Percentiles rank a stretch among this genome's conserved stretches.
Conservation (phyloP, 2,329 filamentous ascomycete genomes). For the Fusarium sp. region DNA sequence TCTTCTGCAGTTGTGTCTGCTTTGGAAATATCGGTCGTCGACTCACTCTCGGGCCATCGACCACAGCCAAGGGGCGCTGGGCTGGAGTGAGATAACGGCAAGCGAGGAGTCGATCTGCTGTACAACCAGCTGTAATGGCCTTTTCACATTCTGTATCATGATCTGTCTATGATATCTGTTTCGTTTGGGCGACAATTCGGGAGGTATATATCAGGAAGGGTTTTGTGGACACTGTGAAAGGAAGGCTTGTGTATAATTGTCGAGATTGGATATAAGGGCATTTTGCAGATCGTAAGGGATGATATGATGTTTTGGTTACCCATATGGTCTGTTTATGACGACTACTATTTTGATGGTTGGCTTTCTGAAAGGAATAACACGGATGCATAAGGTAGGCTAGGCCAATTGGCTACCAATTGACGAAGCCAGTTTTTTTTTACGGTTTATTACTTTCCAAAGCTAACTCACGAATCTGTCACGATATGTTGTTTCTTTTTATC, state of each 20-base stretch:
- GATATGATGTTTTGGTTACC: background rate
- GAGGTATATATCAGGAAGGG: background rate
- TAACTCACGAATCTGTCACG: background rate
- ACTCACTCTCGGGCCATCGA: conserved; percentile 69
- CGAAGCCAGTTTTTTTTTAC: background rate
- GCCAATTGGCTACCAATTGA: background rate
- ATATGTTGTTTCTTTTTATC: background rate
- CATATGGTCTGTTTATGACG: conserved; percentile 21
- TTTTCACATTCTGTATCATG: conserved; percentile 12
- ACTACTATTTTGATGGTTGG: background rate
- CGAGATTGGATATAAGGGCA: conserved; percentile 20
- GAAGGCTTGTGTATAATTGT: conserved; percentile 1
- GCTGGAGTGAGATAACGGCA: conserved; percentile 54
- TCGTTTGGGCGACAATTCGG: conserved; percentile 4
- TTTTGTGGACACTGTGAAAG: background rate
- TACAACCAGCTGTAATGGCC: background rate
- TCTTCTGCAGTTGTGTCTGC: conserved; percentile 95
- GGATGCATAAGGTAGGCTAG: background rate
- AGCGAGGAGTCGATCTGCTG: background rate
- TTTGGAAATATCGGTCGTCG: conserved; percentile 95
- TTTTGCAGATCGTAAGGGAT: conserved; percentile 5
- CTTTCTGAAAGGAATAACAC: background rate
- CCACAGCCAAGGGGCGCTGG: conserved; percentile 60
- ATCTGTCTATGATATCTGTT: conserved; percentile 15
- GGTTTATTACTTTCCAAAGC: background rate